These are phyloP conservation scores for Chaetomium cochliodes DNA, from an alignment of 495 filamentous ascomycete genomes.

Conservation along the genomic window DNA sequence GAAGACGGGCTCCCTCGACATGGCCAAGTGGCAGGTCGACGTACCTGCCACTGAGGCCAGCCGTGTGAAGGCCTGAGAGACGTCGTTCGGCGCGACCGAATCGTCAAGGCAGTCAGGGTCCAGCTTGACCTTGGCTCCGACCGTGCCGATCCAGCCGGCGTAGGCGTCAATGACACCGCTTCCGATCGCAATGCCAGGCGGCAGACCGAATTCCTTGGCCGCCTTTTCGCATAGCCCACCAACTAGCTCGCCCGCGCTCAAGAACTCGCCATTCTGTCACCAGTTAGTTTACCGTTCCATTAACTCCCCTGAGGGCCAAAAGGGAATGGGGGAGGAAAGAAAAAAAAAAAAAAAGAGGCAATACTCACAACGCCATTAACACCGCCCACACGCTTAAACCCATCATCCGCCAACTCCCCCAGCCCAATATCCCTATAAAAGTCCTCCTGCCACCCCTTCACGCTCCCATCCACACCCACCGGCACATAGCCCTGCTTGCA, in stretches of 20 bases:
- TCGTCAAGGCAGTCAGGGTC: conserved; percentile 58
- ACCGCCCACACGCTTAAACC: conserved; percentile 89
- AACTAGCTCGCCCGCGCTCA: conserved; percentile 86
- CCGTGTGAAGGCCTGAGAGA: conserved; percentile 86
- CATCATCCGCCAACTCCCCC: conserved; percentile 73
- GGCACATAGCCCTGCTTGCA: conserved; percentile 97
- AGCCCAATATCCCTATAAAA: conserved; percentile 84
- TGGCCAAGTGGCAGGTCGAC: conserved; percentile 93
- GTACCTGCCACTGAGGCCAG: conserved; percentile 96
- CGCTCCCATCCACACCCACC: conserved; percentile 91
- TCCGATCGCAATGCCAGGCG: conserved; percentile 83
- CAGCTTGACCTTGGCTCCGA: conserved; percentile 88
- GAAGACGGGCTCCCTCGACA: conserved; percentile 88
- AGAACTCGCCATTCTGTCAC: conserved; percentile 77
- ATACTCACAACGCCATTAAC: conserved; percentile 87
- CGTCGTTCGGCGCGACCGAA: conserved; percentile 67
- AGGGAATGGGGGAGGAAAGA: neutral
- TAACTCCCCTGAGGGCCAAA: neutral
- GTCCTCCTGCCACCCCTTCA: conserved; percentile 97
- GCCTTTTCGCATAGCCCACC: conserved; percentile 83
- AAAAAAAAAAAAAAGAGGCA: conserved; percentile 35
- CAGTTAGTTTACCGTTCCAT: conserved; percentile 16
- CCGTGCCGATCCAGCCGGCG: conserved; percentile 96
- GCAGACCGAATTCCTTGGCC: conserved; percentile 78
- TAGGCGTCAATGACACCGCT: conserved; percentile 98